Percentiles rank a stretch among this genome's conserved stretches.
These are phyloP conservation scores for Ustilago sp. DNA, from an alignment of 1,284 basidiomycete species.

Conservation along the genomic window DNA sequence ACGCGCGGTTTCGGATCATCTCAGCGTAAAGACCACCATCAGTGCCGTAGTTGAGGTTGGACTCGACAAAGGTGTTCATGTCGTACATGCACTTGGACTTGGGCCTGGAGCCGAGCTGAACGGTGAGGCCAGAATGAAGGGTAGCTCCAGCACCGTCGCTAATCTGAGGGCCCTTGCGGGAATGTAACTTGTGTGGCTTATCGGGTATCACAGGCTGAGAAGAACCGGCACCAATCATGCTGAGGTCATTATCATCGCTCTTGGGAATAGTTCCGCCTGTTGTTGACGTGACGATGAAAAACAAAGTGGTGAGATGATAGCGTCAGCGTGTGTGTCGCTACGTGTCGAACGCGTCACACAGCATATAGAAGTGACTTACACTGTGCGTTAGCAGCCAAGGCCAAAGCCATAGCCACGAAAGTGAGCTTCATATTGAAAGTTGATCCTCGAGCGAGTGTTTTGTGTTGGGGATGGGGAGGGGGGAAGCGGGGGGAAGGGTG, in stretches of 20 bases:
- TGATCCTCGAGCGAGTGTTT: neutral
- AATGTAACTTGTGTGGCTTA: neutral
- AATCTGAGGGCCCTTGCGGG: constrained; percentile 22
- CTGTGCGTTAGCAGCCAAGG: constrained; percentile 18
- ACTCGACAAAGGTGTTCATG: constrained; percentile 54
- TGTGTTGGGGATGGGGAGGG: neutral
- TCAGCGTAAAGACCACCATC: constrained; percentile 60
- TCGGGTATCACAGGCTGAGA: neutral
- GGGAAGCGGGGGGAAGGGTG: neutral
- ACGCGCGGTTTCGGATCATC: constrained; percentile 59
- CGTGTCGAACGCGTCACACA: neutral
- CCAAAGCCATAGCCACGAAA: constrained; percentile 24
- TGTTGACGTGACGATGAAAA: neutral
- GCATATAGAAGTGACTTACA: constrained; percentile 12
- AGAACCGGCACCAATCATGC: neutral
- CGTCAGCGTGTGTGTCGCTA: constrained; percentile 16
- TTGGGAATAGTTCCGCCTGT: constrained; percentile 5
- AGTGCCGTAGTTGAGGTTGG: constrained; percentile 56
- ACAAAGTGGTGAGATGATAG: neutral
- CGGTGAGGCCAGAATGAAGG: neutral
- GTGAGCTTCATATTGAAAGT: constrained; percentile 23
- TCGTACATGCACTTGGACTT: constrained; percentile 50
- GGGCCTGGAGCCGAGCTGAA: constrained; percentile 28
- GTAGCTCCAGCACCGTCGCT: constrained; percentile 18
- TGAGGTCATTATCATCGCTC: neutral